phyloP scores from a whole-genome alignment of 352 stramenopile species.

The Phytophthora megakarya region DNA sequence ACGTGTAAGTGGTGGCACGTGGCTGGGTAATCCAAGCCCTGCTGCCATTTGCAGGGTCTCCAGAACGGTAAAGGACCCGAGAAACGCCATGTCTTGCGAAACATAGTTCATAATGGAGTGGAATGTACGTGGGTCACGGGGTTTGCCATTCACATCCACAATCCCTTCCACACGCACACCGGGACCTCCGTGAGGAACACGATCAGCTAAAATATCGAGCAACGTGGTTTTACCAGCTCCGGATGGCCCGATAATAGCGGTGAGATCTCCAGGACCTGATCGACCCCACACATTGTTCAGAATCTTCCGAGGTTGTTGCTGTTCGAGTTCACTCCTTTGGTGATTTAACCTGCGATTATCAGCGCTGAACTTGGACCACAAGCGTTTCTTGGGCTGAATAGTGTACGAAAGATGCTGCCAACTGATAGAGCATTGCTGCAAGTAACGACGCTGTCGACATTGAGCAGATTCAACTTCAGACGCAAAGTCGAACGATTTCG shows the following conservation, averaged over 20 bases:
- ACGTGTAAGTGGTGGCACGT: slow-evolving; percentile 45
- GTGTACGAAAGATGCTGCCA: slow-evolving; percentile 64
- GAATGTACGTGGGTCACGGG: slow-evolving; percentile 44
- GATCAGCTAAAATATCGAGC: slow-evolving; percentile 66
- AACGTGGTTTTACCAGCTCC: slow-evolving; percentile 69
- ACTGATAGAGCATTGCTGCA: slow-evolving; percentile 53
- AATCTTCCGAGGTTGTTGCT: slow-evolving; percentile 36
- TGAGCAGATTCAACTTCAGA: slow-evolving; percentile 23
- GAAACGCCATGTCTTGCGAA: slow-evolving; percentile 58
- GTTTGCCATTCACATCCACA: slow-evolving; percentile 56
- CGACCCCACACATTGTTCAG: slow-evolving; percentile 62
- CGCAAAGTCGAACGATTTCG: slow-evolving; percentile 26
- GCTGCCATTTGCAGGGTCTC: slow-evolving; percentile 72
- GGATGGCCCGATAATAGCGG: slow-evolving; percentile 69
- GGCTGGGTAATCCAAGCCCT: slow-evolving; percentile 48
- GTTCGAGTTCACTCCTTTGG: neutral
- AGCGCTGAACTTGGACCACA: slow-evolving; percentile 1
- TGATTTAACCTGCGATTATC: neutral
- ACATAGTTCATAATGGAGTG: slow-evolving; percentile 69
- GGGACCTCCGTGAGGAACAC: slow-evolving; percentile 22
- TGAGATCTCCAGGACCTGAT: slow-evolving; percentile 64
- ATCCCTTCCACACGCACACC: slow-evolving; percentile 48
- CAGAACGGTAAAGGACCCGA: slow-evolving; percentile 69
- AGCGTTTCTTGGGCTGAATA: slow-evolving; percentile 39
- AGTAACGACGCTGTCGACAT: slow-evolving; percentile 14